Conservation (phyloP, 1,284 basidiomycete genomes). For the Pseudozyma hubeiensis region DNA sequence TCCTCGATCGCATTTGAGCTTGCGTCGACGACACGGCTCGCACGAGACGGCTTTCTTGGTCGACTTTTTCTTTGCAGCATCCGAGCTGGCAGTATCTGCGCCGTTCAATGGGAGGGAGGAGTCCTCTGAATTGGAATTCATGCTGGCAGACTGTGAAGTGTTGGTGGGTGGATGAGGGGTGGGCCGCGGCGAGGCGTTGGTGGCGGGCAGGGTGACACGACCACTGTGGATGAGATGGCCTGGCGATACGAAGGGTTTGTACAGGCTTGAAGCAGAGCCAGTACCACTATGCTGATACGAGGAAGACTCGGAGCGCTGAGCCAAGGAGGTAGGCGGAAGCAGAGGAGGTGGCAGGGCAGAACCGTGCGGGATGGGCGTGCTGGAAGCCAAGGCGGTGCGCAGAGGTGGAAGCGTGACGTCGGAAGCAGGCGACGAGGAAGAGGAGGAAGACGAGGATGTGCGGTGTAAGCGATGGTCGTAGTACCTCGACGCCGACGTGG, state of each 20-base stretch:
- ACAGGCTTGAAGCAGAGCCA: not conserved
- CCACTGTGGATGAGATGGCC: conserved; percentile 9
- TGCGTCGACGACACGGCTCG: conserved; percentile 59
- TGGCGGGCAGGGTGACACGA: conserved; percentile 13
- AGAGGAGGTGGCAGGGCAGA: conserved; percentile 32
- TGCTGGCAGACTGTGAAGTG: conserved; percentile 10
- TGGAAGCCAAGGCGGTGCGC: conserved; percentile 22
- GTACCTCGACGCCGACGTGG: conserved; percentile 4
- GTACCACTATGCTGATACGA: conserved; percentile 5
- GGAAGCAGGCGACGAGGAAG: conserved; percentile 4
- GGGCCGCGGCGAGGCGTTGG: conserved; percentile 1
- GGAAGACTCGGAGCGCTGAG: conserved; percentile 10
- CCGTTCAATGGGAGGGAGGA: not conserved
- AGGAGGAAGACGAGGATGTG: conserved; percentile 14
- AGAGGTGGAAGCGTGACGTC: conserved; percentile 38
- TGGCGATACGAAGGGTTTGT: conserved; percentile 1
- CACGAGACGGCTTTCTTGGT: conserved; percentile 64
- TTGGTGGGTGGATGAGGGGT: not conserved
- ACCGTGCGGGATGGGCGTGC: conserved; percentile 9
- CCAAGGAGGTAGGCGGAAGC: conserved; percentile 13
- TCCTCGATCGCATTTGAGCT: conserved; percentile 61
- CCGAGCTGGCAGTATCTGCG: conserved; percentile 9
- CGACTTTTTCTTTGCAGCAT: conserved; percentile 47
- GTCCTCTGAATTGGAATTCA: conserved; percentile 22
- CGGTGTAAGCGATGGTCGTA: not conserved